These are phyloP conservation scores for Plasmodium gonderi DNA, from an alignment of 169 alveolate genomes.

Conservation along the genomic window DNA sequence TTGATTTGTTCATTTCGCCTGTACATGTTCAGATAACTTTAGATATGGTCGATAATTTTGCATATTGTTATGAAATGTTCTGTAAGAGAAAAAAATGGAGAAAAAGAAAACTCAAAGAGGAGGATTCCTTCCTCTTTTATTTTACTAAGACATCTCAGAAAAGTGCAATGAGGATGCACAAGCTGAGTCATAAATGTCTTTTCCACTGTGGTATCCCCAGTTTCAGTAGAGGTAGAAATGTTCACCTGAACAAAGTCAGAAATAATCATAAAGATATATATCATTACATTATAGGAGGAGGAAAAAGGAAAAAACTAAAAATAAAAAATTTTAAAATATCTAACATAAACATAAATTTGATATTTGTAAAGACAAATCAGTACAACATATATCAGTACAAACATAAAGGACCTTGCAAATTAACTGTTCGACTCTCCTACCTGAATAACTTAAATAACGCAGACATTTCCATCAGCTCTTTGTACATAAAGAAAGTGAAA, in stretches of 20 bases:
- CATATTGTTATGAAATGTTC: slow-evolving; percentile 16
- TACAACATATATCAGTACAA: slow-evolving; percentile 24
- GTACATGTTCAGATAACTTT: slow-evolving; percentile 19
- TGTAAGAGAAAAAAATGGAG: neutral
- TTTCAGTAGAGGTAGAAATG: neutral
- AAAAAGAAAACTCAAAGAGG: neutral
- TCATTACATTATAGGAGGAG: neutral
- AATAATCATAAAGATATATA: neutral
- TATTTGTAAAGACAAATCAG: neutral
- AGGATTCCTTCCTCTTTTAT: neutral
- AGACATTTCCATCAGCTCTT: neutral
- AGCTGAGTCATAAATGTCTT: neutral
- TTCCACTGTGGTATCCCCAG: neutral
- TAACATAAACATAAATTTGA: neutral
- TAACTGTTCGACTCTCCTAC: neutral
- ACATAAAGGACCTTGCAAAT: neutral
- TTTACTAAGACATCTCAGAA: neutral
- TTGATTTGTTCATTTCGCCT: slow-evolving; percentile 19
- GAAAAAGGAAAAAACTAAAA: slow-evolving; percentile 28
- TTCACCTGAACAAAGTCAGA: neutral
- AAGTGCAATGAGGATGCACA: neutral
- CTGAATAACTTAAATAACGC: slow-evolving; percentile 20
- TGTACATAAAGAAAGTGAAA: neutral
- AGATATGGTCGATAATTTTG: slow-evolving; percentile 3
- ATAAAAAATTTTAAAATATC: neutral